Percentiles rank a stretch among this genome's conserved stretches.
These are phyloP conservation scores for Dryas drummondii DNA, from an alignment of 306 rosid genomes.

Conservation along the genomic window DNA sequence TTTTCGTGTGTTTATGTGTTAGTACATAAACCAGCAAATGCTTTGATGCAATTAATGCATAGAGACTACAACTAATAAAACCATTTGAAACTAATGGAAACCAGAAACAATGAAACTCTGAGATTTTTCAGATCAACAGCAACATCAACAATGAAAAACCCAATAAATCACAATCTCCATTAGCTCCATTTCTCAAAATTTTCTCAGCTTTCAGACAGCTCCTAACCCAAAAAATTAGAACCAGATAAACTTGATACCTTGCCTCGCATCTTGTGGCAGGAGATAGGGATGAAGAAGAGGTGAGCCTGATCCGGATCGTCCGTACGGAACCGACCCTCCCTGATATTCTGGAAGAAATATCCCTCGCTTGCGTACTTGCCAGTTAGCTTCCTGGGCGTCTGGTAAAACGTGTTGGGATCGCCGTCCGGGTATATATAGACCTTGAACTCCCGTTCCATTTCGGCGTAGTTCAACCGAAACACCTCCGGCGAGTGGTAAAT, in stretches of 20 bases:
- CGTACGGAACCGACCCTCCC: conserved; percentile 78
- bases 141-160: not conserved
- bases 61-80: not conserved
- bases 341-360: conserved; percentile 84
- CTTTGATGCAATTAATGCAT: too few relatives aligned
- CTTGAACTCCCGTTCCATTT: conserved; percentile 81
- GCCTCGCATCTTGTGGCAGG: conserved; percentile 98
- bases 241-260: conserved; percentile 47
- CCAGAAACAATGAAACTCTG: not conserved
- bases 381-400: conserved; percentile 92
- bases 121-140: conserved; percentile 28
- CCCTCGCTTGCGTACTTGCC: conserved; percentile 96
- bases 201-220: not conserved
- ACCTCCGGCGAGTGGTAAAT: conserved; percentile 68
- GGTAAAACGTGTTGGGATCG: conserved; percentile 85
- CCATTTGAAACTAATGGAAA: not conserved
- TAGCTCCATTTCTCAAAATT: not conserved
- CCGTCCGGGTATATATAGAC: conserved; percentile 90
- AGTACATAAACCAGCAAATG: not conserved
- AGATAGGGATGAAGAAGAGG: conserved; percentile 89
- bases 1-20: too few relatives aligned
- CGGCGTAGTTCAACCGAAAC: conserved; percentile 67
- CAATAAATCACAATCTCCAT: conserved; percentile 2
- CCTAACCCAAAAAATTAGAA: not conserved
- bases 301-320: conserved; percentile 78